phyloP scores from a whole-genome alignment of 768 basidiomycete genomes.

The Termitomyces sp. region DNA sequence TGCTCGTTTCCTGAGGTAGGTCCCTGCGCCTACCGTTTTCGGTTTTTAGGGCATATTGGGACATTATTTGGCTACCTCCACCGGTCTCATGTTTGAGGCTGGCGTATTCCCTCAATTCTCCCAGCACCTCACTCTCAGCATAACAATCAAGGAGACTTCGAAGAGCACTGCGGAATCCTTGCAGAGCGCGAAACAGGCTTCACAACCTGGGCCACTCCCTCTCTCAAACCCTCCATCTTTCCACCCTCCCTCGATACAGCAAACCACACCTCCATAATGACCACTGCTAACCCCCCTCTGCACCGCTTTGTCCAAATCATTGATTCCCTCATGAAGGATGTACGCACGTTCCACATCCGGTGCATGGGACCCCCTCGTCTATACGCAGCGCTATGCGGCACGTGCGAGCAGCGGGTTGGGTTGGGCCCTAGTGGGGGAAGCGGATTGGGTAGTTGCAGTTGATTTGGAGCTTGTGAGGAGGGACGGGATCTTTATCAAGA shows the following conservation, averaged over 20 bases:
- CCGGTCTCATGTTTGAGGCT: too few species aligned
- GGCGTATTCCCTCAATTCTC: too few species aligned
- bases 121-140: too few species aligned
- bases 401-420: conserved; percentile 33
- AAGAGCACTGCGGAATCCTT: conserved; percentile 34
- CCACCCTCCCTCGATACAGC: conserved; percentile 29
- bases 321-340: too few species aligned
- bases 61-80: too few species aligned
- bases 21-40: too few species aligned
- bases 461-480: too few species aligned
- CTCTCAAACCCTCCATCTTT: conserved; percentile 22
- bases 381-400: conserved; percentile 30
- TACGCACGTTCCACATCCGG: conserved; percentile 37
- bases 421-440: conserved; percentile 24
- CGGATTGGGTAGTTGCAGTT: too few species aligned
- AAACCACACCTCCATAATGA: conserved; percentile 29
- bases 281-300: conserved; percentile 46
- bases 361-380: conserved; percentile 38
- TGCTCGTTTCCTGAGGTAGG: too few species aligned
- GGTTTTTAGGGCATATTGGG: too few species aligned
- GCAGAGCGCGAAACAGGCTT: conserved; percentile 29
- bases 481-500: too few species aligned
- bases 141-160: conserved; percentile 31
- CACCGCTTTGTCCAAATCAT: conserved; percentile 36
- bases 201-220: conserved; percentile 46